Evolutionary conservation across 2,329 filamentous ascomycete species (phyloP).

Genomic region (Fusarium sp.): DNA sequence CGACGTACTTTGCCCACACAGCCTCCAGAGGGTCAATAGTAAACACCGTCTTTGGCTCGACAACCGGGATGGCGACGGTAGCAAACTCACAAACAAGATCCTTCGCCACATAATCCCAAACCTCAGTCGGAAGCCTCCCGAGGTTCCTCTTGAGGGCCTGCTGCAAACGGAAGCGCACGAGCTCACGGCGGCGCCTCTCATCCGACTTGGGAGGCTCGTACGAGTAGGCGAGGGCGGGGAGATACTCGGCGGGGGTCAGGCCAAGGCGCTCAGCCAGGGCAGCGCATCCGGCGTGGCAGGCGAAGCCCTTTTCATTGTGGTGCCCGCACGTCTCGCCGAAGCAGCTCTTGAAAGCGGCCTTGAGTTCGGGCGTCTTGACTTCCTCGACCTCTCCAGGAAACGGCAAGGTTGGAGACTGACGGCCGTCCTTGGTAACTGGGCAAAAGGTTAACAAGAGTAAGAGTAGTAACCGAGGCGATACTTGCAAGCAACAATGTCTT

Average conservation of each 20-base stretch:
- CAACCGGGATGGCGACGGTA: slow-evolving; percentile 8
- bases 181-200: slow-evolving; percentile 11
- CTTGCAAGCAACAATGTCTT: slow-evolving; percentile 18
- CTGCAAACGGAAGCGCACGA: slow-evolving; percentile 13
- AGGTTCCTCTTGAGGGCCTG: neutral
- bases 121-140: slow-evolving; percentile 11
- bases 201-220: slow-evolving; percentile 19
- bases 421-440: neutral
- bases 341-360: neutral
- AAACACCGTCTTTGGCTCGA: neutral
- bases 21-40: slow-evolving; percentile 10
- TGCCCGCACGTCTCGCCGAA: neutral
- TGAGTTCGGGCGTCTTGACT: neutral
- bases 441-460: neutral
- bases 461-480: neutral
- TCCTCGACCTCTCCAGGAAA: neutral
- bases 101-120: slow-evolving; percentile 6
- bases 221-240: slow-evolving; percentile 10
- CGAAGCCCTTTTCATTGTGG: neutral
- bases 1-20: slow-evolving; percentile 24
- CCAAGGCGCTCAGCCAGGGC: slow-evolving; percentile 8
- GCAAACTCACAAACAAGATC: slow-evolving; percentile 18
- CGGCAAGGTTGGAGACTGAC: neutral
- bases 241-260: neutral
- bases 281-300: slow-evolving; percentile 22